Base-by-base conservation (phyloP, 148 eudicot species). In the Rhododendron ovatum region DNA sequence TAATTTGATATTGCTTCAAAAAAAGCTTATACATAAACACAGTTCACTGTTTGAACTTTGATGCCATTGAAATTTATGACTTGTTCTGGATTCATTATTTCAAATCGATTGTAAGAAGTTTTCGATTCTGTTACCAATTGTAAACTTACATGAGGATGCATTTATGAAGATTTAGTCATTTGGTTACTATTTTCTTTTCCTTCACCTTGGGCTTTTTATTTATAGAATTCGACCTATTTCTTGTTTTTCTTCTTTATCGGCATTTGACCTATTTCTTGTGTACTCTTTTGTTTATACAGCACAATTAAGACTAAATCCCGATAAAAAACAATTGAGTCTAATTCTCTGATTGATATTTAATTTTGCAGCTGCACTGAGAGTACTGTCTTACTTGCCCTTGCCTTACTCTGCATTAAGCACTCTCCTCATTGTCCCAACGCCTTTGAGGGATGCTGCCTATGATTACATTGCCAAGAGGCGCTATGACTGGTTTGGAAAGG, bases 311-410 rank as follows among this genome's bases (percentile, higher is more conserved):
- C 8, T 45, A 45, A 45, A 0, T 45, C 9, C 47, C 9, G 10
- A 45, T 30, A 1, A 30, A 30, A 30, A 30, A 30, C 30, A 30
- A 30, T 30, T 30, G 30, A 30, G 30, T 30, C 30, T 53, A 53
- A 53, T 53, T 50, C 28, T 81, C 17, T 87, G 17, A n/a, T 15
- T 77, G 37, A 84, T 69, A 33, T 35, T 10, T 53, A 67, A 22
- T 84, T 81, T 83, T 90, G 94, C 98, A 98, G 99, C 99, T 93
- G 98, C 96, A 7, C 83, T 98, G 92, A 93, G 82, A 86, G 98
- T 97, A 82, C 45, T 94, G 67, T 95, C 99, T 26, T 92, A 98
- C 91, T 88, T 98, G 93, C 98, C 99, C 53, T 88, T 93, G 37
- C 98, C 99, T 35, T 95, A 95, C 87, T 93, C 96, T 45, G 92